A percentile compares a stretch with the other conserved stretches of the same genome.
Evolutionary conservation across 345 rosid species (phyloP).

Genomic region (Rhizophora apiculata): DNA sequence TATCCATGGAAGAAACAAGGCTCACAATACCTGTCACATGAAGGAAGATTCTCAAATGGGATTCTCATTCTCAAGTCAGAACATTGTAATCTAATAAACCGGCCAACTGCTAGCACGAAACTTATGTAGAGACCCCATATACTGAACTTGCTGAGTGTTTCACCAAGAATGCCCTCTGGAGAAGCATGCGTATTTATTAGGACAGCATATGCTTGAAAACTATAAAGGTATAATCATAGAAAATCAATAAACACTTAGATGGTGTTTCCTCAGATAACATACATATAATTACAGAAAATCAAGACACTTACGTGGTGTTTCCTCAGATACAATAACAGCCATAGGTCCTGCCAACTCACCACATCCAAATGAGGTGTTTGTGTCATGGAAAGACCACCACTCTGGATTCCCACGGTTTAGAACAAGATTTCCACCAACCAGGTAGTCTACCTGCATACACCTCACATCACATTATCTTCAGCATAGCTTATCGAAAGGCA

Average conservation of each 20-base stretch:
- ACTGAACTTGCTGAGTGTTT: conserved; percentile 54
- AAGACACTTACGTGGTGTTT: conserved; percentile 42
- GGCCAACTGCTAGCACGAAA: conserved; percentile 52
- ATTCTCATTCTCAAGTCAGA: conserved; percentile 50
- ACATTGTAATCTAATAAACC: conserved; percentile 43
- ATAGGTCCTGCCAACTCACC: conserved; percentile 40
- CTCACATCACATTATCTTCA: background rate
- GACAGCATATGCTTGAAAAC: too few species aligned
- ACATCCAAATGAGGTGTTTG: conserved; percentile 25
- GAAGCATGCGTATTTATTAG: background rate
- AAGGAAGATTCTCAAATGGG: conserved; percentile 50
- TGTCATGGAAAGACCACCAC: conserved; percentile 54
- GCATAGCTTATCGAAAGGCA: background rate
- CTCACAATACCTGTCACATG: conserved; percentile 40
- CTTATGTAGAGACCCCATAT: conserved; percentile 53
- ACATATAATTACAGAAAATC: background rate
- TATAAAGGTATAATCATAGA: too few species aligned
- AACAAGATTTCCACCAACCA: conserved; percentile 44
- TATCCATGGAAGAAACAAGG: background rate
- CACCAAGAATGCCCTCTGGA: conserved; percentile 53
- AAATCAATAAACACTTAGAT: too few species aligned
- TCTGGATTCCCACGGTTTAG: conserved; percentile 36
- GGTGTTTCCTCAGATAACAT: too few species aligned
- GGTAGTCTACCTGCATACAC: conserved; percentile 28
- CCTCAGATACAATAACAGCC: conserved; percentile 46